Base-by-base conservation (phyloP, 345 rosid genomes). In the Lepidium africanum region DNA sequence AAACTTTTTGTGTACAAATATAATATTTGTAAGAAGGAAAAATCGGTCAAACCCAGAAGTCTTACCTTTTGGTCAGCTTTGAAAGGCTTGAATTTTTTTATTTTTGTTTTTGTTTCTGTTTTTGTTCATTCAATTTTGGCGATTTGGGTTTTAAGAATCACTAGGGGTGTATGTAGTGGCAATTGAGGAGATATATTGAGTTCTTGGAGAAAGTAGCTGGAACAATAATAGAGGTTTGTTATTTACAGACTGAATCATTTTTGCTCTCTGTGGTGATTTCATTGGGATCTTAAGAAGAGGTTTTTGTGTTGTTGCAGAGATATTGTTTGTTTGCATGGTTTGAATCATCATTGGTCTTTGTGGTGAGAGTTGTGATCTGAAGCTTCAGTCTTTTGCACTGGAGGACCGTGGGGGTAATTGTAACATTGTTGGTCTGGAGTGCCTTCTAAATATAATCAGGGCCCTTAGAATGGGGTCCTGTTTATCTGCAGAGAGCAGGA, bases 391-490 rank as follows among this genome's bases (percentile, higher is more conserved):
- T 56, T 63, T 76, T 87, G 73, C 89, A n/a, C 64, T 80, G 49
- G 92, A 81, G 74, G 80, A 73, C 67, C 68, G 82, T 37, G 86
- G 96, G 75, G 67, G 70, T 71, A 74, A 81, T 42, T 84, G 81
- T 71, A 52, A 72, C 78, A 35, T 75, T 75, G 96, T 81, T 86
- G 97, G 86, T 80, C 95, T 94, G 91, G 99, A 94, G 80, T 94
- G 99, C 95, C 50, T 94, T 76, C 67, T 91, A 65, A 79, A 73
- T 76, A 89, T 94, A 47, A 75, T 94, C 92, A 91, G 99, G 90
- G 97, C 97, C 96, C 99, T 94, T 12, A 89, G 85, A 81, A 86
- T 89, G 99, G 99, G 96, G 87, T 94, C 99, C 97, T 94, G 97
- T 91, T 87, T 94, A 71, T 86, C 99, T 78, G 80, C 83, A 8